phyloP scores from a whole-genome alignment of 192 early-diverging fungal genomes.

The Ambispora gerdemannii region DNA sequence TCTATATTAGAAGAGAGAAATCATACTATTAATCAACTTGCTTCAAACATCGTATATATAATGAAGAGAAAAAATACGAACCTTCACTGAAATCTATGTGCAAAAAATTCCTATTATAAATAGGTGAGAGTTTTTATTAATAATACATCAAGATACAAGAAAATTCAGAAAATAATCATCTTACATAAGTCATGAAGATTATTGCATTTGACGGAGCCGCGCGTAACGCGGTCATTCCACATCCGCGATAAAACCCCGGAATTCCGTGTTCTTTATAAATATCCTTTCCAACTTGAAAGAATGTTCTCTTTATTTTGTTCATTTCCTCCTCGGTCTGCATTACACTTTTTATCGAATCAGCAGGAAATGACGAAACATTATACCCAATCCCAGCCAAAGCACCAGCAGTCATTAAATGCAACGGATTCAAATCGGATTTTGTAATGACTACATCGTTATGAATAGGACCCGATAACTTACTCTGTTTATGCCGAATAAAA shows the following conservation, averaged over 20 bases:
- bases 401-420: slow-evolving; percentile 80
- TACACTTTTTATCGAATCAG: slow-evolving; percentile 89
- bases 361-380: slow-evolving; percentile 85
- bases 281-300: slow-evolving; percentile 59
- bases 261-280: slow-evolving; percentile 78
- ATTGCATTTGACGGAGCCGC: slow-evolving; percentile 91
- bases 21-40: too few relatives aligned
- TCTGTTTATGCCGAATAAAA: slow-evolving; percentile 44
- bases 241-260: slow-evolving; percentile 86
- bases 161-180: too few relatives aligned
- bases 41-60: too few relatives aligned
- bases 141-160: too few relatives aligned
- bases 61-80: too few relatives aligned
- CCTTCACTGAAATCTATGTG: too few relatives aligned
- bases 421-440: slow-evolving; percentile 71
- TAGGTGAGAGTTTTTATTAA: too few relatives aligned
- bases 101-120: too few relatives aligned
- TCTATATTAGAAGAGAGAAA: too few relatives aligned
- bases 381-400: slow-evolving; percentile 89
- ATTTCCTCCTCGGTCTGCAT: slow-evolving; percentile 84
- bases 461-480: slow-evolving; percentile 17
- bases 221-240: slow-evolving; percentile 85
- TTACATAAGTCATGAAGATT: slow-evolving; percentile 96
- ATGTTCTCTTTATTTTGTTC: slow-evolving; percentile 38
- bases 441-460: slow-evolving; percentile 35